Evolutionary conservation across 83 land plant genomes (phyloP), one percentile per base, ranked within the genome.

Genomic region (Picea engelmannii): DNA sequence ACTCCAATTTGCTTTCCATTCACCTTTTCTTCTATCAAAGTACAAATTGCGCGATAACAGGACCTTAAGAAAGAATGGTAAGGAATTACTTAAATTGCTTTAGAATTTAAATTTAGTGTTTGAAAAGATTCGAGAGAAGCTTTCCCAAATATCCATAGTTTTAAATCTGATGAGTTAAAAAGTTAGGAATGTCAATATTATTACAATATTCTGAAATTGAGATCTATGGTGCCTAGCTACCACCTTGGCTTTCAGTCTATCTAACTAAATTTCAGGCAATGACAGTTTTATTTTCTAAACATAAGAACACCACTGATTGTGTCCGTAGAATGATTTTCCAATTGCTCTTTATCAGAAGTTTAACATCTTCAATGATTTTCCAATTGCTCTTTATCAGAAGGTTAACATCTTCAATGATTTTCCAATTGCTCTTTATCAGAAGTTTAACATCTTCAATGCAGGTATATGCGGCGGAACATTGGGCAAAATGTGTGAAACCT

Each of bases 171-270:
- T 40, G 42, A 40, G 42, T 40, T 40, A 40, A 40, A 40, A 40
- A 5, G 6, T 40, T 40, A 40, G 42, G 42, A 40, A 40, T 3
- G 42, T 40, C 42, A 5, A 40, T 40, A 40, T 3, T 40, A 40
- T 40, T 40, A 5, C 42, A 40, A 40, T 40, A 40, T 40, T 40
- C 6, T 42, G 44, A 42, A 42, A 42, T 42, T 81, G 70, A 91
- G 93, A 84, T 85, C 52, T 86, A 91, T 75, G 88, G 91, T 63
- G 87, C 91, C 78, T 91, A 89, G 89, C 81, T 91, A 18, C 93
- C 93, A 12, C 86, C 87, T 68, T 91, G 93, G 93, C 83, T 91
- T 85, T 87, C 85, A 64, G 55, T 55, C 31, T 86, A 83, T 74
- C 42, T 82, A 0, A 8, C 44, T 55, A 59, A 66, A 25, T 79